Percentiles rank a stretch among this genome's conserved stretches.
Evolutionary conservation across 2,329 filamentous ascomycete species (phyloP).

Genomic region (Akanthomyces muscarius): DNA sequence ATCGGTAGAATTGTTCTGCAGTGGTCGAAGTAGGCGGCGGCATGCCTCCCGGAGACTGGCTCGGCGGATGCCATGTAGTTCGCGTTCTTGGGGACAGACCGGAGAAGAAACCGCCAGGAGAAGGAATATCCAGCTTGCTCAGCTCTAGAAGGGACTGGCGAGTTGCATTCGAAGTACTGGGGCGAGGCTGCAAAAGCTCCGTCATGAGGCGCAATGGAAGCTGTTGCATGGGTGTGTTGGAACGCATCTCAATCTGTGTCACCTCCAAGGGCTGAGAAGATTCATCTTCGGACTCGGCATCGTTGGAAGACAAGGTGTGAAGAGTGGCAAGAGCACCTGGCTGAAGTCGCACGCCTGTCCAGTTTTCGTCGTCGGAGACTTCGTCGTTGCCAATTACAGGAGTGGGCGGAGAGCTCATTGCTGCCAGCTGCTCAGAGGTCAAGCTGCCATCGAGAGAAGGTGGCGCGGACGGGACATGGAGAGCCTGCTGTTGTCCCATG

Average conservation of each 20-base stretch:
- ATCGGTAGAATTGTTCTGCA: conserved; percentile 87
- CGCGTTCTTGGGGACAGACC: conserved; percentile 72
- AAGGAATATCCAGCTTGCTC: conserved; percentile 81
- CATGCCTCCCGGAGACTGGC: conserved; percentile 48
- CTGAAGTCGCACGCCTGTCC: conserved; percentile 72
- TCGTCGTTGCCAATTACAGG: conserved; percentile 63
- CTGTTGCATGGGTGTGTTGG: conserved; percentile 44
- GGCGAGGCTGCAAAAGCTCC: conserved; percentile 28
- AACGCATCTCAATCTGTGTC: conserved; percentile 25
- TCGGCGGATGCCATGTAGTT: conserved; percentile 73
- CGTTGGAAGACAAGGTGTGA: conserved; percentile 62
- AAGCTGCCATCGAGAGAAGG: conserved; percentile 88
- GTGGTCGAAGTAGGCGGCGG: conserved; percentile 76
- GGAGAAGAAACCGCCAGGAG: conserved; percentile 87
- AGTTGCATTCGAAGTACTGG: conserved; percentile 28
- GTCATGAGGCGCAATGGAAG: conserved; percentile 49
- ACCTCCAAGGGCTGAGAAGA: conserved; percentile 42
- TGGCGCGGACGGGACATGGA: conserved; percentile 69
- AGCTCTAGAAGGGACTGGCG: conserved; percentile 65
- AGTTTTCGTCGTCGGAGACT: conserved; percentile 55
- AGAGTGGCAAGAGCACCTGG: conserved; percentile 77
- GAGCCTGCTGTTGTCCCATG: conserved; percentile 58
- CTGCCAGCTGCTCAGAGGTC: conserved; percentile 81
- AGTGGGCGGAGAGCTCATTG: conserved; percentile 78
- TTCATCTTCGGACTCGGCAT: conserved; percentile 59